Conservation (phyloP, 2,329 filamentous ascomycete species). For the Aschersonia sp. region DNA sequence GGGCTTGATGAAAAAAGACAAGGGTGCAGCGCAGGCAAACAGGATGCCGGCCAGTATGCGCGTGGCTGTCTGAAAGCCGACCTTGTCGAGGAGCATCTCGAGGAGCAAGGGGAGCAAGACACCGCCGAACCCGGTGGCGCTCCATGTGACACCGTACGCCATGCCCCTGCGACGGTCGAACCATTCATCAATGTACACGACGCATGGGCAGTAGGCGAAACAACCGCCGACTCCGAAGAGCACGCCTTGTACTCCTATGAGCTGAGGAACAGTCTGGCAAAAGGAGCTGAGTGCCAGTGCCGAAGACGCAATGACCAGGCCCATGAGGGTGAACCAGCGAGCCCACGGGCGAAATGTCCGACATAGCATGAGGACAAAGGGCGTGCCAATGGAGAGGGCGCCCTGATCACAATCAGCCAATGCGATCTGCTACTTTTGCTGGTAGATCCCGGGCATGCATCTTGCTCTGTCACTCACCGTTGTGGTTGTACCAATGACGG, state of each 20-base stretch:
- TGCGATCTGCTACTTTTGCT: neutral
- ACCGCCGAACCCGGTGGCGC: constrained; percentile 32
- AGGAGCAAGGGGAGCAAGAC: constrained; percentile 20
- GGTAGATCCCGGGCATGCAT: neutral
- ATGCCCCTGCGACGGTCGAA: constrained; percentile 24
- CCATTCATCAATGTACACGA: constrained; percentile 42
- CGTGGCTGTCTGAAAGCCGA: constrained; percentile 9
- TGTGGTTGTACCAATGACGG: neutral
- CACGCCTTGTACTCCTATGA: constrained; percentile 42
- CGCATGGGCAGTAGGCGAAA: constrained; percentile 35
- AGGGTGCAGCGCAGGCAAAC: constrained; percentile 31
- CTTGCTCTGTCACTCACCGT: neutral
- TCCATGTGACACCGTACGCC: constrained; percentile 41
- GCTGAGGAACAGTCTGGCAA: constrained; percentile 27
- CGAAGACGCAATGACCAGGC: constrained; percentile 10
- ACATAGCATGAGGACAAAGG: neutral
- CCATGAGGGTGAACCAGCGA: neutral
- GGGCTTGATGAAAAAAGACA: constrained; percentile 36
- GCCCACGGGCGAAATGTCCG: neutral
- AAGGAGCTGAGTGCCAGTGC: constrained; percentile 33
- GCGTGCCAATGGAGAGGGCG: neutral
- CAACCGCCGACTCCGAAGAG: constrained; percentile 40
- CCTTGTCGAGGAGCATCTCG: neutral
- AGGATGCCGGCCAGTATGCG: constrained; percentile 34
- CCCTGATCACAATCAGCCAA: neutral